Evolutionary conservation across 805 yeast genomes (phyloP).

Genomic region (Suhomyces sp.): DNA sequence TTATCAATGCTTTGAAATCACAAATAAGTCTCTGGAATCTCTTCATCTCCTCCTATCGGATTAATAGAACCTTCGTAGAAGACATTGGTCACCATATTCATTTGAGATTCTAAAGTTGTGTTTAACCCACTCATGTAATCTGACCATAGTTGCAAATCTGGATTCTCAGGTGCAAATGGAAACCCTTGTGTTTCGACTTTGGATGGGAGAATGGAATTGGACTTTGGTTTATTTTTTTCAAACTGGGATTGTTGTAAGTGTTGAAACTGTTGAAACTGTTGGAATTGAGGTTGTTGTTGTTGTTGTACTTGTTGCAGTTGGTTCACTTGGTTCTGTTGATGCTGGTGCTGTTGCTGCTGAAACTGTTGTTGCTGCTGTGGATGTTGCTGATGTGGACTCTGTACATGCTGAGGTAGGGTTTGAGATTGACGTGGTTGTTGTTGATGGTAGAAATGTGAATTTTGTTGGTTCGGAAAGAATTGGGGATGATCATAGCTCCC

Average conservation of each 20-base stretch:
- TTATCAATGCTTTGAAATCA: too few relatives aligned
- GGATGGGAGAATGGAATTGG: neutral
- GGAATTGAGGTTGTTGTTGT: neutral
- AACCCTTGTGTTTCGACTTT: neutral
- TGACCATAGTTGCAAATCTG: neutral
- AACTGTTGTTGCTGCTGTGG: neutral
- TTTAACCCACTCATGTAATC: constrained; percentile 2
- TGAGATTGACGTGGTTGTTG: neutral
- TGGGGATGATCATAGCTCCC: too few relatives aligned
- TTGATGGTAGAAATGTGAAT: neutral
- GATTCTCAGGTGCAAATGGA: too few relatives aligned
- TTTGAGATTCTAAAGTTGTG: neutral
- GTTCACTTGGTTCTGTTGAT: neutral
- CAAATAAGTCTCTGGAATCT: too few relatives aligned
- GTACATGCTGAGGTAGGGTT: neutral
- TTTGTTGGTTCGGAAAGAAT: neutral
- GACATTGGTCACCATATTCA: neutral
- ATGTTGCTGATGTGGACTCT: neutral
- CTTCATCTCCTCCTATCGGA: too few relatives aligned
- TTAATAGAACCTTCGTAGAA: too few relatives aligned
- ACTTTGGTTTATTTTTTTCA: neutral
- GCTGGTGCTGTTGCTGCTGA: neutral
- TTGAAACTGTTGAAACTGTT: neutral
- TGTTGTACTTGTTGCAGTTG: neutral
- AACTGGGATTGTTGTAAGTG: neutral